These are phyloP conservation scores for Durotheca rogersii DNA, from an alignment of 495 filamentous ascomycete species.

Conservation along the genomic window DNA sequence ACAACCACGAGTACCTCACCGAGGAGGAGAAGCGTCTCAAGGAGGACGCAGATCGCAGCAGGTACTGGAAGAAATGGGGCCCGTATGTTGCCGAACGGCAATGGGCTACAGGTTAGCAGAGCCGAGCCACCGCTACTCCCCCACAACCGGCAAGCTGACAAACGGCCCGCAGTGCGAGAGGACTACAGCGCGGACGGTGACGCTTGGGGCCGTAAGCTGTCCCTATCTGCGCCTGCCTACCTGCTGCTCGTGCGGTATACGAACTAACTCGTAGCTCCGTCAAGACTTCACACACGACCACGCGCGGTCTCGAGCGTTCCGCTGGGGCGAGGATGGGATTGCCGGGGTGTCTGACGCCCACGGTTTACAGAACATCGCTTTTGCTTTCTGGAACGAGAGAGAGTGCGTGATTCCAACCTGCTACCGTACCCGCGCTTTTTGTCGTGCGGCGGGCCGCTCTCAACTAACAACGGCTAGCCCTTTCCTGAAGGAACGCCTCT, in stretches of 20 bases:
- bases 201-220: slow-evolving; percentile 93
- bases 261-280: slow-evolving; percentile 1
- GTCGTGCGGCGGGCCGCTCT: not conserved
- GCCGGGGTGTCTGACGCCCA: slow-evolving; percentile 93
- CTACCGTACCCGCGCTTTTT: not conserved
- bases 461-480: slow-evolving; percentile 54
- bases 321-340: slow-evolving; percentile 98
- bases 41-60: slow-evolving; percentile 73
- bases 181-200: slow-evolving; percentile 87
- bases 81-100: slow-evolving; percentile 75
- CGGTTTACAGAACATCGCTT: slow-evolving; percentile 85
- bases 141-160: slow-evolving; percentile 29
- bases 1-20: slow-evolving; percentile 77
- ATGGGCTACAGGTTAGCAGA: slow-evolving; percentile 77
- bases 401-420: slow-evolving; percentile 67
- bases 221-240: not conserved
- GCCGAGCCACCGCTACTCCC: slow-evolving; percentile 10
- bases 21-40: slow-evolving; percentile 86
- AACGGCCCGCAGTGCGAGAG: slow-evolving; percentile 69
- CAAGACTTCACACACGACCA: slow-evolving; percentile 91
- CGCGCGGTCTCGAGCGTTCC: slow-evolving; percentile 79
- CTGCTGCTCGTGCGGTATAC: not conserved
- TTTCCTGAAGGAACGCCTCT: slow-evolving; percentile 91
- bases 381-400: slow-evolving; percentile 96
- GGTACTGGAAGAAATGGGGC: slow-evolving; percentile 97